Evolutionary conservation across 495 filamentous ascomycete species (phyloP), one percentile per base, ranked within the genome.

Genomic region (Xylaria flabelliformis): DNA sequence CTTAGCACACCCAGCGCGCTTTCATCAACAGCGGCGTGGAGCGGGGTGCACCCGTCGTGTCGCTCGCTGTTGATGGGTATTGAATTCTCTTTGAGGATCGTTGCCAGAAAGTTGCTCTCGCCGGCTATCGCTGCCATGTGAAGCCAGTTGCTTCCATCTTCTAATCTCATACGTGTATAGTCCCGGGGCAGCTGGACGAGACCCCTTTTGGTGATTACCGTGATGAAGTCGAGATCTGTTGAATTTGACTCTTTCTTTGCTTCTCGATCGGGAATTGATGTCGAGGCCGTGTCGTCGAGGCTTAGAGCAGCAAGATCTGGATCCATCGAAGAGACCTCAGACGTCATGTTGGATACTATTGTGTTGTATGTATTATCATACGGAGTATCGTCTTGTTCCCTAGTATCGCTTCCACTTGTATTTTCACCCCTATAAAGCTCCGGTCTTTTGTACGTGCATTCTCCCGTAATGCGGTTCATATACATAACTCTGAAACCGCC

Each of bases 61-160:
- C 29, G 7, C 29, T 59, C 55, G 24, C 55, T 59, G n/a, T 59
- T 12, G 17, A 59, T 59, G 17, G 55, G 55, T 29, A 59, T 59
- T 10, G n/a, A 19, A 29, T 59, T 34, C 55, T 59, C 29, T 29
- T 59, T 21, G 55, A 59, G 55, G n/a, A 59, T 59, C 24, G 4
- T 32, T 15, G 9, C 2, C 15, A 59, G 29, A 34, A 34, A 59
- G 4, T 59, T 26, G 9, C 9, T 5, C 24, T 34, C 6, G 55
- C 29, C 55, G 24, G 10, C 24, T 59, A 29, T 19, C 13, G 55
- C 55, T 59, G 55, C 24, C 13, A 59, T 59, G n/a, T 59, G 55
- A 34, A 59, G 55, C 55, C 15, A n/a, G 55, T 29, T 59, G 13
- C 24, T 59, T 12, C 55, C 55, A 19, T 59, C 55, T 34, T 59